Conservation (phyloP, 768 basidiomycete genomes). For the Rhodotorula sphaerocarpa region DNA sequence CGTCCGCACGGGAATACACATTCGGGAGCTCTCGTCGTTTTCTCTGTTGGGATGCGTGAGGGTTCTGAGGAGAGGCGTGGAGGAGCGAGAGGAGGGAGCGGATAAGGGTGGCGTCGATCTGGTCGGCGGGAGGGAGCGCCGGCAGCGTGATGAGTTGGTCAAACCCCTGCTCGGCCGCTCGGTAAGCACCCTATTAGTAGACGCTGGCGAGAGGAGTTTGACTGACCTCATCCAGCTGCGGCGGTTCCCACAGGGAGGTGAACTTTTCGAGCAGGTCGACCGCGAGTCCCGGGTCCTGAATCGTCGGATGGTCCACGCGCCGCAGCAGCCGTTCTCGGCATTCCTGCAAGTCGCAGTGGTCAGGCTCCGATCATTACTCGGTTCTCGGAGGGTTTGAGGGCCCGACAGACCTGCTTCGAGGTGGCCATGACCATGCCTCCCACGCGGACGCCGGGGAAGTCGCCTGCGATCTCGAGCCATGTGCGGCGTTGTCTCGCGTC, state of each 20-base stretch:
- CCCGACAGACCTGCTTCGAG: neutral
- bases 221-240: slow-evolving; percentile 21
- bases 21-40: neutral
- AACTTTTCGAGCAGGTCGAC: slow-evolving; percentile 32
- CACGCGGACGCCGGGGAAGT: slow-evolving; percentile 19
- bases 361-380: too few species aligned
- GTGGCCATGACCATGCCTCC: slow-evolving; percentile 30
- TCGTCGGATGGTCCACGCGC: slow-evolving; percentile 24
- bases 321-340: slow-evolving; percentile 23
- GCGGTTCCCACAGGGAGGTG: slow-evolving; percentile 16
- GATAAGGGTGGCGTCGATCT: slow-evolving; percentile 16
- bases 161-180: slow-evolving; percentile 10
- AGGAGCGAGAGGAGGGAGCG: slow-evolving; percentile 10
- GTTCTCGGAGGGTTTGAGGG: neutral
- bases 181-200: neutral
- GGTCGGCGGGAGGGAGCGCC: slow-evolving; percentile 11
- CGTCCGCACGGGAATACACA: neutral
- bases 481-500: slow-evolving; percentile 23
- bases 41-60: slow-evolving; percentile 1
- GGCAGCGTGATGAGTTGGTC: slow-evolving; percentile 31
- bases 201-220: too few species aligned
- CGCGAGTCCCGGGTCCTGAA: slow-evolving; percentile 23
- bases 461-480: slow-evolving; percentile 30
- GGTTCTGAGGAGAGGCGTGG: slow-evolving; percentile 1
- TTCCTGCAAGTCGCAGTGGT: neutral